A percentile compares a stretch with the other conserved stretches of the same genome.
These are phyloP conservation scores for Corynespora cassiicola DNA, from an alignment of 2,329 filamentous ascomycete species.

Conservation along the genomic window DNA sequence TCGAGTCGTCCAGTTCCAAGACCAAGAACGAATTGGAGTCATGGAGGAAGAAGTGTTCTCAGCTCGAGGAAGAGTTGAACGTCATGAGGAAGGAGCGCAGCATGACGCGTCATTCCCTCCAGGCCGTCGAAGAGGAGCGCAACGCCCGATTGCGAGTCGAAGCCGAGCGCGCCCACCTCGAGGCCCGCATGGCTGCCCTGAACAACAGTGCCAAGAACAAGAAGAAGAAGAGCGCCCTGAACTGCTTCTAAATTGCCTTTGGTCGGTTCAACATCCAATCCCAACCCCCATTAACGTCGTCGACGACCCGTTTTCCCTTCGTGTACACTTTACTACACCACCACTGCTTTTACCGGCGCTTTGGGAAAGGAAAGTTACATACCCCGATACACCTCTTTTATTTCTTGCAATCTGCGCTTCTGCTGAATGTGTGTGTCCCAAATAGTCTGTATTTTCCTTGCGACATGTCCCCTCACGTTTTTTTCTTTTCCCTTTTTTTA, in stretches of 20 bases:
- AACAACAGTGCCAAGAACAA: conserved; percentile 90
- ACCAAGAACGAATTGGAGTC: conserved; percentile 87
- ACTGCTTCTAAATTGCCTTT: conserved; percentile 78
- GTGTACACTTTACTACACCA: conserved; percentile 23
- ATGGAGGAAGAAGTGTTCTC: conserved; percentile 85
- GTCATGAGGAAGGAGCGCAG: conserved; percentile 66
- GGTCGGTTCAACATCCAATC: conserved; percentile 7
- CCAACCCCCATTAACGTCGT: not conserved
- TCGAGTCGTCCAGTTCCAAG: conserved; percentile 91
- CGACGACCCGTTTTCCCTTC: conserved; percentile 8
- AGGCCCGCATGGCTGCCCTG: conserved; percentile 79
- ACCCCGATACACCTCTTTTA: conserved; percentile 38
- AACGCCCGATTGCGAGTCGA: conserved; percentile 92
- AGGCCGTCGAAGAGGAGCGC: conserved; percentile 94
- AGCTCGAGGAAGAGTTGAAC: conserved; percentile 75
- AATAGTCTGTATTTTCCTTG: too few relatives aligned
- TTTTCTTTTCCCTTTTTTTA: too few relatives aligned
- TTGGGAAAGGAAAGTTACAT: conserved; percentile 32
- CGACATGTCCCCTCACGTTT: too few relatives aligned
- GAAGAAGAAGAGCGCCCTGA: conserved; percentile 89
- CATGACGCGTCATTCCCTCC: conserved; percentile 70
- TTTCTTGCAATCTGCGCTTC: conserved; percentile 12
- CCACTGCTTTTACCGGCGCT: conserved; percentile 27
- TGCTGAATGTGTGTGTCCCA: too few relatives aligned
- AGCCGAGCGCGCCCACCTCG: conserved; percentile 83